Evolutionary conservation across 73 alveolate species (phyloP).

Genomic region (Blepharisma stoltei): DNA sequence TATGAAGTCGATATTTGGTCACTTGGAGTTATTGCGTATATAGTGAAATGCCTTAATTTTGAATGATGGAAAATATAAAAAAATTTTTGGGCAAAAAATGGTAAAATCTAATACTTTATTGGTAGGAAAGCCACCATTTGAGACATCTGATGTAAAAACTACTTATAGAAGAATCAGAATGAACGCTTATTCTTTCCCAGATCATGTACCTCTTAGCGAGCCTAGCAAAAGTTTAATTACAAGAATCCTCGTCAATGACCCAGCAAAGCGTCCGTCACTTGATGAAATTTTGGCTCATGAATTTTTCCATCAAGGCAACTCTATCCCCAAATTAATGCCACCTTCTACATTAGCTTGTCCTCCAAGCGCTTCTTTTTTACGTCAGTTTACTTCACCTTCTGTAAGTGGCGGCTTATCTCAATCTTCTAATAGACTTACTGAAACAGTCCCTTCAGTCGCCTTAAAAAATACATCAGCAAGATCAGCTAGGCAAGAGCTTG

Average conservation of each 20-base stretch:
- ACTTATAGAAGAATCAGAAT: conserved; percentile 68
- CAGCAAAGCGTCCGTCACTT: background rate
- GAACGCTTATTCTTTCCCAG: conserved; percentile 69
- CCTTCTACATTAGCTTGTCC: conserved; percentile 91
- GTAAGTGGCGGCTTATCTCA: background rate
- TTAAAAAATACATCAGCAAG: background rate
- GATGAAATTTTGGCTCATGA: conserved; percentile 21
- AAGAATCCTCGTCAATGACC: background rate
- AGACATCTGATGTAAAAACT: conserved; percentile 73
- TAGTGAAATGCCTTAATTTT: no score
- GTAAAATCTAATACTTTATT: no score
- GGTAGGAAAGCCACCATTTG: conserved; percentile 86
- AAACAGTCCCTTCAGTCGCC: background rate
- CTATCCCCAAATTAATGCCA: conserved; percentile 86
- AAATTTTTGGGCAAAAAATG: no score
- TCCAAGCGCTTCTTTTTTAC: conserved; percentile 64
- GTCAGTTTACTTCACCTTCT: conserved; percentile 38
- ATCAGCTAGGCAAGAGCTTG: background rate
- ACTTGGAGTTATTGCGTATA: conserved; percentile 75
- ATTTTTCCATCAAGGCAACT: background rate
- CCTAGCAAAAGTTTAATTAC: background rate
- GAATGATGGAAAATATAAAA: no score
- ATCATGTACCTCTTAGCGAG: conserved; percentile 39
- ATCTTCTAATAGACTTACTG: background rate
- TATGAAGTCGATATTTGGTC: conserved; percentile 91